These are phyloP conservation scores for Ganoderma multipileum DNA, from an alignment of 1,284 basidiomycete species.

Conservation along the genomic window DNA sequence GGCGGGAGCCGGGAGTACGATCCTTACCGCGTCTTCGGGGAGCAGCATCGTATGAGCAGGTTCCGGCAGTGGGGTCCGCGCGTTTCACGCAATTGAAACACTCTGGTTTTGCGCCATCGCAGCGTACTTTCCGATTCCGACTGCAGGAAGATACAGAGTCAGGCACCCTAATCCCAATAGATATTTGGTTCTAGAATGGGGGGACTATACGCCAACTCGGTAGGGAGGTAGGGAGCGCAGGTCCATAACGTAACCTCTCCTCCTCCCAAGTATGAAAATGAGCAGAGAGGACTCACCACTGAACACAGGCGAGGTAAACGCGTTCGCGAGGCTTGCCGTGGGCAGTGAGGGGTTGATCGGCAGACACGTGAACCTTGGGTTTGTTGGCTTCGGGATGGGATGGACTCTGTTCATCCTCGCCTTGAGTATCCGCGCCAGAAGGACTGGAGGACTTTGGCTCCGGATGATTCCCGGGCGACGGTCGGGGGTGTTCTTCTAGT, in stretches of 20 bases:
- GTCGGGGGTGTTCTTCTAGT: neutral
- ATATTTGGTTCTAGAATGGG: conserved; percentile 10
- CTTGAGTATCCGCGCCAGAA: neutral
- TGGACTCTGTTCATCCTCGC: neutral
- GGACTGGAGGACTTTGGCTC: neutral
- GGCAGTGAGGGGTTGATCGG: conserved; percentile 21
- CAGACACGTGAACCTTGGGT: neutral
- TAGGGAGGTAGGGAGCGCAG: neutral
- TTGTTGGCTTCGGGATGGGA: neutral
- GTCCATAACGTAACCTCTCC: neutral
- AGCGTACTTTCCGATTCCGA: conserved; percentile 78
- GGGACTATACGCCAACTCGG: neutral
- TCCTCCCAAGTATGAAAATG: neutral
- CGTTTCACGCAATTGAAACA: conserved; percentile 73
- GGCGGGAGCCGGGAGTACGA: conserved; percentile 70
- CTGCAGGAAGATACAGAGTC: conserved; percentile 42
- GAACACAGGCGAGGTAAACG: conserved; percentile 23
- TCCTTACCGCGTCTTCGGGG: conserved; percentile 82
- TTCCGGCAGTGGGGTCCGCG: conserved; percentile 19
- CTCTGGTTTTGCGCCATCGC: conserved; percentile 75
- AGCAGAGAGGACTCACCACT: conserved; percentile 16
- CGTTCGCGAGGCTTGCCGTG: conserved; percentile 28
- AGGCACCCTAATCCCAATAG: neutral
- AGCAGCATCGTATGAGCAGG: conserved; percentile 62
- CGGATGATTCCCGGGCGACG: neutral